These are phyloP conservation scores for Sesbania bispinosa DNA, from an alignment of 306 rosid genomes.

Conservation along the genomic window DNA sequence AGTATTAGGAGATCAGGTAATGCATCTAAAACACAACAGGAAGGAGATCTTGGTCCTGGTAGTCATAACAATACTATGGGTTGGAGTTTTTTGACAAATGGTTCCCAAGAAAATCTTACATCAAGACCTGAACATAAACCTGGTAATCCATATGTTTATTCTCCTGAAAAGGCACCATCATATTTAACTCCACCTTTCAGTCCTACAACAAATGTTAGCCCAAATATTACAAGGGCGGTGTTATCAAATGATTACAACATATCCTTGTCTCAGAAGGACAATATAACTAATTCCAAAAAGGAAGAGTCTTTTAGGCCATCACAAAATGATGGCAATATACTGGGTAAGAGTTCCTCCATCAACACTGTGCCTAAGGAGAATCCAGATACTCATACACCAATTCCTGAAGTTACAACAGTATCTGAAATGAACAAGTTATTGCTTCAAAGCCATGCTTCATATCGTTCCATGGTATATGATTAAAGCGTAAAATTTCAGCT, in stretches of 20 bases:
- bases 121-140: slow-evolving; percentile 6
- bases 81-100: slow-evolving; percentile 23
- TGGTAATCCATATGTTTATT: slow-evolving; percentile 18
- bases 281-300: not conserved
- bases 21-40: slow-evolving; percentile 1
- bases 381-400: slow-evolving; percentile 26
- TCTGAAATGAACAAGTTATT: slow-evolving; percentile 67
- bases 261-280: slow-evolving; percentile 28
- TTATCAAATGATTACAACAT: slow-evolving; percentile 23
- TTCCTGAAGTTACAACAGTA: slow-evolving; percentile 41
- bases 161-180: slow-evolving; percentile 29
- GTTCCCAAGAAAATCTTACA: slow-evolving; percentile 18
- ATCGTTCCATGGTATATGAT: slow-evolving; percentile 43
- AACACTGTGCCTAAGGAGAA: slow-evolving; percentile 27
- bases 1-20: slow-evolving; percentile 3
- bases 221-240: slow-evolving; percentile 22
- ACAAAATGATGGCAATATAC: slow-evolving; percentile 3
- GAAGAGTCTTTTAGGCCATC: slow-evolving; percentile 24
- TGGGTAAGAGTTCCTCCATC: slow-evolving; percentile 22
- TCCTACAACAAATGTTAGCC: slow-evolving; percentile 17
- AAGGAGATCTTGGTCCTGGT: slow-evolving; percentile 11
- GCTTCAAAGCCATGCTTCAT: slow-evolving; percentile 42
- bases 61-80: slow-evolving; percentile 1
- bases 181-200: slow-evolving; percentile 8
- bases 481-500: slow-evolving; percentile 8